Base-by-base conservation (phyloP, 192 early-diverging fungal genomes). In the Diversispora eburnea region DNA sequence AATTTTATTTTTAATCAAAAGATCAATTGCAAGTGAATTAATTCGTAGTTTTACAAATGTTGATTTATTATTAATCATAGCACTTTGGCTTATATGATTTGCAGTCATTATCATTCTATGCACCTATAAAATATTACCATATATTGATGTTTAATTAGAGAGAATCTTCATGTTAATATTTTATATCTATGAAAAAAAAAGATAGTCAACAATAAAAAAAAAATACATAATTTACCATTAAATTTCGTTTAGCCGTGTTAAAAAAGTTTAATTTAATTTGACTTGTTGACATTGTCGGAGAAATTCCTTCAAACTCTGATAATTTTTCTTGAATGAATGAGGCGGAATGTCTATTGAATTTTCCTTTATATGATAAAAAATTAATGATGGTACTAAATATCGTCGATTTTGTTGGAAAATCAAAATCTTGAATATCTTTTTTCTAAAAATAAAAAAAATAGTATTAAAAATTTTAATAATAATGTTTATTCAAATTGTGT, bases 21-120 rank as follows among this genome's bases (percentile, higher is more conserved):
- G 47, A 48, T 83, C 78, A 69, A 88, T 79, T 10, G 79, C 87
- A 45, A 82, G 68, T 22, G 75, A 73, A 67, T 76, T 76, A 6
- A 77, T 75, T 9, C 62, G 76, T 73, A 72, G 67, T 0, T 68
- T 72, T 71, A 73, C 60, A 56, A 17, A 3, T 10, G 17, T 17
- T 15, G 8, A 3, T 52, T 52, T 52, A 15, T 17, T 7, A 52
- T 8, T 0, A 15, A 52, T 17, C 12, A 15, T 52, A 15, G 8
- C 8, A 15, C 17, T 10, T 15, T 52, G 3, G 17, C 17, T 52
- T 15, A 52, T 63, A 17, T 22, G 46, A 56, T 74, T 49, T 67
- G 49, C n/a, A 41, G 8, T 9, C 22, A 70, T 68, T 54, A 75
- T 67, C 52, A 73, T 33, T 56, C 22, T 19, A 19, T 58, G 49